Evolutionary conservation across 805 yeast genomes (phyloP), one percentile per base, ranked within the genome.

Genomic region (Torulaspora microellipsoides): DNA sequence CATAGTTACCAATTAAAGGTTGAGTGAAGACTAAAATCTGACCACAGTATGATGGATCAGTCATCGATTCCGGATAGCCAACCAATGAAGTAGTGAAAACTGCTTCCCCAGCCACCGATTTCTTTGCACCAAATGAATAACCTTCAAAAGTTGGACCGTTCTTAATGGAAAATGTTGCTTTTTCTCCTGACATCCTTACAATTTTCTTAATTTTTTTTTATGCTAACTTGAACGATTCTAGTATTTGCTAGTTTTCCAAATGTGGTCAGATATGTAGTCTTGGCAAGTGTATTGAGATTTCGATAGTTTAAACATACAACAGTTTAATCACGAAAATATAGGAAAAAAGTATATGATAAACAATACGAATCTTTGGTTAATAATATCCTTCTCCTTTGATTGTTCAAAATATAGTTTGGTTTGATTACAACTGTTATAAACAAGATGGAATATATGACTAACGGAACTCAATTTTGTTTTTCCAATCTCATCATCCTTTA

Each of bases 51-150:
- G 97, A 89, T 31, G 99, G 99, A 67, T 93, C 99, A 15, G 99
- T 93, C 95, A 93, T 89, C 8, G 96, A 86, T 68, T 93, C 99
- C 13, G 99, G 98, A 68, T 93, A 93, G 14, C 99, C 99, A 10
- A 93, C 99, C 66, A 95, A 75, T 7, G 97, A 93, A 28, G 99
- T 95, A 37, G 97, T 88, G 73, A 93, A 93, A 35, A 95, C 99
- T 27, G 96, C 95, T 68, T 93, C 99, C 51, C 99, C 99, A 47
- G 95, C 82, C 49, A 88, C 80, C 51, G 90, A 87, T 53, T 83
- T 84, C 66, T 88, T 81, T 34, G 98, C 96, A 60, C 99, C 99
- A 61, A 93, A 95, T 0, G 98, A 91, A 64, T 80, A 83, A 33
- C 99, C 99, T 58, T 78, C 80, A 72, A 88, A 88, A 27, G 87